Percentiles rank a stretch among this genome's conserved stretches.
phyloP scores from a whole-genome alignment of 2,329 filamentous ascomycete species.

The Hypoxylon sp. region DNA sequence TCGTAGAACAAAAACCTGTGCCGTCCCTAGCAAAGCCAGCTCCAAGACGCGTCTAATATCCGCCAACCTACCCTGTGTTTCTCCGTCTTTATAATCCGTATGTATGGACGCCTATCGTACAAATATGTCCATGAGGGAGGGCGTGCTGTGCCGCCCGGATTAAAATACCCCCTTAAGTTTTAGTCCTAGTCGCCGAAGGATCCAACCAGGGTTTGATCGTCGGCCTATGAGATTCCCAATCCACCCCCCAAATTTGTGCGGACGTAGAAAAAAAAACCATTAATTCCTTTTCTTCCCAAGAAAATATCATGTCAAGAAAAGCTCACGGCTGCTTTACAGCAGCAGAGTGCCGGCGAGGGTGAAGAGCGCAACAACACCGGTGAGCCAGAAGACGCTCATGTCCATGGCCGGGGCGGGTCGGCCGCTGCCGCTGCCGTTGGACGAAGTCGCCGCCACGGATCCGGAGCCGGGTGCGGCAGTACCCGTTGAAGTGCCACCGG shows the following conservation, averaged over 20 bases:
- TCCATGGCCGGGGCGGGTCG: slow-evolving; percentile 47
- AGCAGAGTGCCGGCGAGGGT: slow-evolving; percentile 52
- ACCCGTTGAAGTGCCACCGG: slow-evolving; percentile 56
- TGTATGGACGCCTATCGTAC: background rate
- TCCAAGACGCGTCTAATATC: slow-evolving; percentile 27
- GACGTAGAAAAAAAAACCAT: background rate
- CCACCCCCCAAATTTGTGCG: background rate
- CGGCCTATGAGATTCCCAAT: slow-evolving; percentile 19
- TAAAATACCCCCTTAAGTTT: slow-evolving; percentile 19
- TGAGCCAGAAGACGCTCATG: slow-evolving; percentile 48
- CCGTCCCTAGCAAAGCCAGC: slow-evolving; percentile 29
- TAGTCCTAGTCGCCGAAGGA: slow-evolving; percentile 7
- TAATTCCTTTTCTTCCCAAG: slow-evolving; percentile 1
- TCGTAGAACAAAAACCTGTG: slow-evolving; percentile 17
- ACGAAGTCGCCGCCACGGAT: slow-evolving; percentile 47
- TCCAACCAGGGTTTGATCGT: slow-evolving; percentile 10
- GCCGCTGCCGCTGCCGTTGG: slow-evolving; percentile 49
- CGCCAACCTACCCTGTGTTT: slow-evolving; percentile 13
- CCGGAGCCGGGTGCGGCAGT: slow-evolving; percentile 51
- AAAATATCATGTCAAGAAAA: background rate
- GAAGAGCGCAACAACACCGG: slow-evolving; percentile 47
- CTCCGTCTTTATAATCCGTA: slow-evolving; percentile 2
- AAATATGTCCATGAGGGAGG: background rate
- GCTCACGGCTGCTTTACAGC: slow-evolving; percentile 42
- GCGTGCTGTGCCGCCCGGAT: slow-evolving; percentile 5